Evolutionary conservation across 768 basidiomycete genomes (phyloP), one percentile per base, ranked within the genome.

Genomic region (Amanita thiersii): DNA sequence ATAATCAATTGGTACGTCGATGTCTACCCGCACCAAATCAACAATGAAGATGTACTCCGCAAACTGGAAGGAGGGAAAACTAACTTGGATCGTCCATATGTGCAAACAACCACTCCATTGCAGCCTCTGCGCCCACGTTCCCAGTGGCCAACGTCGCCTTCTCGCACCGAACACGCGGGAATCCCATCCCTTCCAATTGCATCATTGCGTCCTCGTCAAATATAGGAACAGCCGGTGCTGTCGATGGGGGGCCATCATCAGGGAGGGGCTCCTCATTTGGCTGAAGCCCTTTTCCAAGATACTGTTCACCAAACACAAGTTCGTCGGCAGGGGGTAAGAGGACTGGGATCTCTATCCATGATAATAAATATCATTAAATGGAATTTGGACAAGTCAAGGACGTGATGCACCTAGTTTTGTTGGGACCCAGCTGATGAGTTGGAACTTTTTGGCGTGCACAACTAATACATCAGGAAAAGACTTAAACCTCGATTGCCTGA

Each of bases 361-460:
- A 19, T 14, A 17, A 21, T 54, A 6, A 43, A 20, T 28, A 11
- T 35, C 28, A 8, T 37, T 1, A 39, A 12, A 28, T 18, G 29
- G 4, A 15, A 38, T n/a, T n/a, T n/a, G 9, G 17, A 28, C 24
- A 20, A 11, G 11, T 35, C 30, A 29, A n/a, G 14, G 9, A 39
- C 15, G 18, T 12, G 19, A 29, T 5, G 55, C 77, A 90, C 91
- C 89, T 20, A 98, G 70, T 62, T 99, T 99, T 2, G 83, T 73
- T 0, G 96, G 96, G 1, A 99, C 89, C 96, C 96, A 98, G 50
- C 91, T 90, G 30, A 91, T 83, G 3, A 94, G 73, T 59, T 92
- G 87, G 66, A 96, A 97, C 52, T 94, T 94, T 56, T 86, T 88
- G 31, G 90, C 82, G 48, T 96, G 93, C 1, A 99, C 60, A 5